Conservation (phyloP, 2,329 filamentous ascomycete genomes). For the Phialophora chinensis region DNA sequence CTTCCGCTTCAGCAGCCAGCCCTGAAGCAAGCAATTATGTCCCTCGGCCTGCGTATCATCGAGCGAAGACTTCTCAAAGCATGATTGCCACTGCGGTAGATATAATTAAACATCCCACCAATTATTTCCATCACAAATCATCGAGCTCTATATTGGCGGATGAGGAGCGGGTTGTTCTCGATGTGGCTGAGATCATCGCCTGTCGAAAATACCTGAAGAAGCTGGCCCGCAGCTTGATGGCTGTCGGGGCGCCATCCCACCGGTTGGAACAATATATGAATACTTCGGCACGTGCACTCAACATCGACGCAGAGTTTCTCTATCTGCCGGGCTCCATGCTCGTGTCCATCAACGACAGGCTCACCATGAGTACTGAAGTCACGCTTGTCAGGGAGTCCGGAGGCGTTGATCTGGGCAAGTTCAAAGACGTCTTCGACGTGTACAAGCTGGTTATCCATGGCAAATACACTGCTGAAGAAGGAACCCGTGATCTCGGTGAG, state of each 20-base stretch:
- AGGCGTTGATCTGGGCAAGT: slow-evolving; percentile 51
- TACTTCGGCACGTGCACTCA: slow-evolving; percentile 85
- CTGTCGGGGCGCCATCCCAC: slow-evolving; percentile 88
- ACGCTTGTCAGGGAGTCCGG: slow-evolving; percentile 52
- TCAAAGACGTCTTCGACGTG: slow-evolving; percentile 53
- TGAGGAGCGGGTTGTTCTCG: slow-evolving; percentile 34
- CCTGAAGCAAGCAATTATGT: slow-evolving; percentile 21
- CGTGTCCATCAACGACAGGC: slow-evolving; percentile 74
- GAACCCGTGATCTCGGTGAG: slow-evolving; percentile 50
- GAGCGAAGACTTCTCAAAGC: slow-evolving; percentile 24
- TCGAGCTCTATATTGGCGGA: slow-evolving; percentile 21
- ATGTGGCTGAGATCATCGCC: slow-evolving; percentile 72
- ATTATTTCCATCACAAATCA: slow-evolving; percentile 29
- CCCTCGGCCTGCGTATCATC: slow-evolving; percentile 21
- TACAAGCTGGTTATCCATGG: slow-evolving; percentile 58
- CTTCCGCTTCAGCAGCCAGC: slow-evolving; percentile 23
- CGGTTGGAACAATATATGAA: slow-evolving; percentile 87
- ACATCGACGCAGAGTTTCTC: slow-evolving; percentile 86
- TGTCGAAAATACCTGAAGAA: slow-evolving; percentile 83
- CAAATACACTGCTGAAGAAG: slow-evolving; percentile 53
- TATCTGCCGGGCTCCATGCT: slow-evolving; percentile 95
- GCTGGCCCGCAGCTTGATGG: slow-evolving; percentile 85
- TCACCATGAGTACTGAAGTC: slow-evolving; percentile 55
- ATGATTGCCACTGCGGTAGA: slow-evolving; percentile 37
- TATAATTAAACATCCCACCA: slow-evolving; percentile 35